Evolutionary conservation across 2,329 filamentous ascomycete species (phyloP).

Genomic region (Penicillium sp.): DNA sequence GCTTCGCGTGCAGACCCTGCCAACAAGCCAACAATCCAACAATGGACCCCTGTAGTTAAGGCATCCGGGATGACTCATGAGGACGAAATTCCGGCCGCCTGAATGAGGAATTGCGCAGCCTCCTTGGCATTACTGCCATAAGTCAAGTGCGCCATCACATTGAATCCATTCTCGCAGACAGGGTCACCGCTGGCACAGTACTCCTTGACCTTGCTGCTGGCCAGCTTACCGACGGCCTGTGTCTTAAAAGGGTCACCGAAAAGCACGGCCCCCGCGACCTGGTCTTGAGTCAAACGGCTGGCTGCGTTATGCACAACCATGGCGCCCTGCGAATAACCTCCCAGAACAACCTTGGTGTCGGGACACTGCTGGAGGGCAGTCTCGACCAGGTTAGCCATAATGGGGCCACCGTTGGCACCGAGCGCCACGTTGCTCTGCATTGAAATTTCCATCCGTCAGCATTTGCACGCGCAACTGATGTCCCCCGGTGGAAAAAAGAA

Average conservation of each 20-base stretch:
- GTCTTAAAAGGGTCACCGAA: constrained; percentile 53
- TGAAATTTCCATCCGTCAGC: background rate
- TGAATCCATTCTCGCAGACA: constrained; percentile 54
- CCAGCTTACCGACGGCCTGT: constrained; percentile 45
- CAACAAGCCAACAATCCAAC: background rate
- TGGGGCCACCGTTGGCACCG: constrained; percentile 35
- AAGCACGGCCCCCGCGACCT: constrained; percentile 48
- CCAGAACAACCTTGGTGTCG: constrained; percentile 39
- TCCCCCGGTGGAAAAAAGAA: no score
- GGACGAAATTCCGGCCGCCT: constrained; percentile 27
- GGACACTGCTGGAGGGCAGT: constrained; percentile 37
- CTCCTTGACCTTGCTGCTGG: constrained; percentile 49
- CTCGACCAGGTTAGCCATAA: constrained; percentile 37
- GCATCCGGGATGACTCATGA: background rate
- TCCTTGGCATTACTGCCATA: constrained; percentile 44
- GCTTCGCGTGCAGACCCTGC: no score
- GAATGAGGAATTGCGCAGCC: constrained; percentile 45
- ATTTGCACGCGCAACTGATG: no score
- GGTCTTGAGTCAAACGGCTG: constrained; percentile 35
- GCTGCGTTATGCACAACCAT: constrained; percentile 43
- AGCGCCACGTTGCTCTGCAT: constrained; percentile 33
- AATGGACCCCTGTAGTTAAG: background rate
- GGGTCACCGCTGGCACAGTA: constrained; percentile 56
- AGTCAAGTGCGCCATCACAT: constrained; percentile 47
- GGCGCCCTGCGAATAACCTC: constrained; percentile 42